phyloP scores from a whole-genome alignment of 768 basidiomycete species.

The Mrakia hoshinonis region DNA sequence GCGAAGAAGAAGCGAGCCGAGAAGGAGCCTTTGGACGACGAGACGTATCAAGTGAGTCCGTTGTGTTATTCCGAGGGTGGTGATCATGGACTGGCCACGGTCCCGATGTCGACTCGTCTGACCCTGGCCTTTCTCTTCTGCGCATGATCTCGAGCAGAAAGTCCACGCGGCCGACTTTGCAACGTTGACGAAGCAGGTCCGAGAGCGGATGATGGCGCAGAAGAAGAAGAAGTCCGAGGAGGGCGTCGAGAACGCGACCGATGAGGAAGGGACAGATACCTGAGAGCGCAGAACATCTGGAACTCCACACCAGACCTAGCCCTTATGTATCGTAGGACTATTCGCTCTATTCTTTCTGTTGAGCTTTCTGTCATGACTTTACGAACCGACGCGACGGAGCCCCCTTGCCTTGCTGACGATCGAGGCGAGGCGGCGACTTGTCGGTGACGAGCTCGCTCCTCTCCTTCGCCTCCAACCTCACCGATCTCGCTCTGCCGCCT shows the following conservation, averaged over 20 bases:
- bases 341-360: no score
- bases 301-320: no score
- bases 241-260: neutral
- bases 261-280: neutral
- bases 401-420: no score
- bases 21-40: neutral
- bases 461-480: no score
- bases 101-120: neutral
- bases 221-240: conserved; percentile 5
- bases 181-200: neutral
- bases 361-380: no score
- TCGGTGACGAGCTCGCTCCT: no score
- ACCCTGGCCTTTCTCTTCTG: neutral
- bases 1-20: conserved; percentile 6
- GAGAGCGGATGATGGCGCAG: conserved; percentile 7
- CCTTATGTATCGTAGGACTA: no score
- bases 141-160: neutral
- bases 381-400: no score
- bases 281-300: no score
- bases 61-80: neutral
- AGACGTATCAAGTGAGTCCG: conserved; percentile 9
- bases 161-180: conserved; percentile 5
- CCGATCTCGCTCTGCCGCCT: neutral
- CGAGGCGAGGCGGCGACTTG: no score
- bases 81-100: neutral